Base-by-base conservation (phyloP, 2,329 filamentous ascomycete genomes). In the Zymoseptoria brevis region DNA sequence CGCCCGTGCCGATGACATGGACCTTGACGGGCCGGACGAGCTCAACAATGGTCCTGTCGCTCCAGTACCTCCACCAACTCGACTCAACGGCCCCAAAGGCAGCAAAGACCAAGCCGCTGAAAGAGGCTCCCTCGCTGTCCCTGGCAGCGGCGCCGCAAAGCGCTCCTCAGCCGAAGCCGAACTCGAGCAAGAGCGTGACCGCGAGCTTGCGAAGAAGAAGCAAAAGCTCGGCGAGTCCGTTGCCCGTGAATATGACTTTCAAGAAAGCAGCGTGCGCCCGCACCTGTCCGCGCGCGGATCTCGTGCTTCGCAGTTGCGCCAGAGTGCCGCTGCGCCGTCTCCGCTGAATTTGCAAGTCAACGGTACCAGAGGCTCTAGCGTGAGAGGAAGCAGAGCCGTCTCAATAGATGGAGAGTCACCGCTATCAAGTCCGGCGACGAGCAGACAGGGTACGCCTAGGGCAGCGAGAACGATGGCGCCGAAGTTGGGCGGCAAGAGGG, bases 141-240 rank as follows among this genome's bases (percentile, higher is more conserved):
- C 68, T 6, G 50, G 50, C 19, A 51, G 52, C 19, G 51, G 19
- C 29, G 35, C 35, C 8, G 50, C 52, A 8, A 75, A 75, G 64
- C 67, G 73, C n/a, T 68, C 72, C 11, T 72, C 73, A 22, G 69
- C 68, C 29, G 70, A 74, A 29, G 69, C 70, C 51, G 71, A 71
- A 16, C 58, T 68, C 13, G 67, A 68, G 22, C 64, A 69, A 24
- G 69, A 70, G 54, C 62, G 62, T 26, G 67, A 71, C 30, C 66
- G 63, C 9, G 59, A 52, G 9, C 60, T 72, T 26, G 64, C 66
- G 19, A 67, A 65, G 8, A 73, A 73, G 65, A 73, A 73, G 66
- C 67, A 68, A 60, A 72, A 68, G 57, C 59, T 73, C 41, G 64
- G 63, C 50, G 62, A 69, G 57, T 64, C 60, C 30, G 59, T 72